Evolutionary conservation across 1,139 yeast species (phyloP).

Genomic region (Candida tetrigidarum): DNA sequence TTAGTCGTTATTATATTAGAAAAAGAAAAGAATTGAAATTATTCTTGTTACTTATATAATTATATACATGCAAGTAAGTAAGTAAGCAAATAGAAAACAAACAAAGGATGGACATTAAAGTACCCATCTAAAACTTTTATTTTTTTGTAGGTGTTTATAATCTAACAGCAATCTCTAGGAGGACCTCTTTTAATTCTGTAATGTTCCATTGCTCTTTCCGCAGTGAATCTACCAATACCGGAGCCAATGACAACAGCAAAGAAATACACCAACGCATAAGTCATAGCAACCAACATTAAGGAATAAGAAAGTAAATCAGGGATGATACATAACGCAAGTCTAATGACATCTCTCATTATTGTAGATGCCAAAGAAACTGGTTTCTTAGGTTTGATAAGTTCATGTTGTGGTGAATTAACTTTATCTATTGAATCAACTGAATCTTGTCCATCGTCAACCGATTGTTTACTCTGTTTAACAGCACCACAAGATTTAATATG

Average conservation of each 20-base stretch:
- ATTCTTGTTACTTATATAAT: too few relatives aligned
- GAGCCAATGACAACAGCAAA: slow-evolving; percentile 74
- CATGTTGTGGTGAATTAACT: slow-evolving; percentile 6
- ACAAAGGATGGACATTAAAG: too few relatives aligned
- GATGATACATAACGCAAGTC: slow-evolving; percentile 58
- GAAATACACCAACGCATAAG: slow-evolving; percentile 64
- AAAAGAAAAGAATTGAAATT: too few relatives aligned
- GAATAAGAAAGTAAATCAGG: slow-evolving; percentile 71
- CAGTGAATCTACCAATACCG: slow-evolving; percentile 68
- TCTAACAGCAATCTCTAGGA: slow-evolving; percentile 17
- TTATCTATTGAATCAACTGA: slow-evolving; percentile 10
- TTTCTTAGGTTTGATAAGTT: background rate
- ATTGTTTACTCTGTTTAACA: background rate
- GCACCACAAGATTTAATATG: slow-evolving; percentile 5
- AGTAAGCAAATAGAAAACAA: background rate
- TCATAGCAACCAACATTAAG: slow-evolving; percentile 80
- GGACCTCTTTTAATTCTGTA: slow-evolving; percentile 15
- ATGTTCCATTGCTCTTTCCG: slow-evolving; percentile 51
- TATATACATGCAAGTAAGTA: too few relatives aligned
- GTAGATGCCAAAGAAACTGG: slow-evolving; percentile 25
- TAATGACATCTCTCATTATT: slow-evolving; percentile 54
- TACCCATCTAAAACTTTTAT: too few relatives aligned
- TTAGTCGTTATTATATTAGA: slow-evolving; percentile 1
- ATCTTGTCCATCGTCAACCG: too few relatives aligned
- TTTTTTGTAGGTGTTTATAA: too few relatives aligned